These are phyloP conservation scores for Madurella fahalii DNA, from an alignment of 2,329 filamentous ascomycete genomes.

Conservation along the genomic window DNA sequence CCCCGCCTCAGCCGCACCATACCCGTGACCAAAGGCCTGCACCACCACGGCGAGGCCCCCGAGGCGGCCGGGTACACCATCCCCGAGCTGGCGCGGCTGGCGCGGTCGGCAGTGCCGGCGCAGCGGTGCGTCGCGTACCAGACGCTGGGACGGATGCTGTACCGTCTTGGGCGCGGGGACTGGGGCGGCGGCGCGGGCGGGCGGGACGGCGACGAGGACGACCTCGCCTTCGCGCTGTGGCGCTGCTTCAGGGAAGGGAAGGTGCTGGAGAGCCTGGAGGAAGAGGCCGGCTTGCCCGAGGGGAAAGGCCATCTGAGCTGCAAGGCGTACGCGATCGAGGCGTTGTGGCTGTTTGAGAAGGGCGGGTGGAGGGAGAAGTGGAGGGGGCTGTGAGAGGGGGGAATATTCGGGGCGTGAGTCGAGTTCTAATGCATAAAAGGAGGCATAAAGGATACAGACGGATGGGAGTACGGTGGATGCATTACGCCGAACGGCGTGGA, in stretches of 20 bases:
- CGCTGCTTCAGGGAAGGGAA: conserved; percentile 68
- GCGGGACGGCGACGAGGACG: conserved; percentile 41
- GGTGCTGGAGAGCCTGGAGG: conserved; percentile 70
- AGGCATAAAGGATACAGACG: no score
- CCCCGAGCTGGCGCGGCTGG: conserved; percentile 74
- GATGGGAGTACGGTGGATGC: no score
- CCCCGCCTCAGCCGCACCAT: conserved; percentile 71
- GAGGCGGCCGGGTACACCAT: conserved; percentile 94
- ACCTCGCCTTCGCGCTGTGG: conserved; percentile 79
- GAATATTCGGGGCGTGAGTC: no score
- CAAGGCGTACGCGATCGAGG: conserved; percentile 80
- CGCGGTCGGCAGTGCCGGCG: conserved; percentile 75
- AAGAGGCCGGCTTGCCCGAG: conserved; percentile 64
- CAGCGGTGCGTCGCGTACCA: conserved; percentile 92
- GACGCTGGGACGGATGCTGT: conserved; percentile 80
- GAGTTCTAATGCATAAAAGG: no score
- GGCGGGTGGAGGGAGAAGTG: conserved; percentile 66
- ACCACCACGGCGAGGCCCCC: conserved; percentile 90
- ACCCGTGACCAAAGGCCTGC: conserved; percentile 73
- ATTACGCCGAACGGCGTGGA: no score
- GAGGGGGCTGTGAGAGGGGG: conserved; percentile 40
- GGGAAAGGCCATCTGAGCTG: conserved; percentile 72
- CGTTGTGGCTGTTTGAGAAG: conserved; percentile 75
- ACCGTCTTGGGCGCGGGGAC: conserved; percentile 70
- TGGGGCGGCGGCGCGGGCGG: conserved; percentile 64